Conservation (phyloP, 2,329 filamentous ascomycete genomes). For the Fusarium sp. region DNA sequence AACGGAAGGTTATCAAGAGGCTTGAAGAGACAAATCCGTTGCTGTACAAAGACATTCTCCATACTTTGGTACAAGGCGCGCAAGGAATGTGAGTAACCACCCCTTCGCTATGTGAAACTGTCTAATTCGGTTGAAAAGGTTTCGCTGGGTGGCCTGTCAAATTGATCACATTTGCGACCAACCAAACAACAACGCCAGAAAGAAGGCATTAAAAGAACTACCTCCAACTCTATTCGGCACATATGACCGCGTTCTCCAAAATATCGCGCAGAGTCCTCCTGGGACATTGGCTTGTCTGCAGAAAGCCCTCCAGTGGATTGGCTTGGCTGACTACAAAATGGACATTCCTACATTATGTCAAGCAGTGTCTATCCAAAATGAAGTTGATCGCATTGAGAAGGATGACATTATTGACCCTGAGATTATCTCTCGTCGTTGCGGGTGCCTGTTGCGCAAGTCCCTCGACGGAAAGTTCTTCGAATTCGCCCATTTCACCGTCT, state of each 20-base stretch:
- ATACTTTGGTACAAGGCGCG: neutral
- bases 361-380: constrained; percentile 16
- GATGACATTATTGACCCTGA: constrained; percentile 12
- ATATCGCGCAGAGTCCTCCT: neutral
- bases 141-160: constrained; percentile 29
- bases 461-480: constrained; percentile 14
- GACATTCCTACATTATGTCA: constrained; percentile 11
- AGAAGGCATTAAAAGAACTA: constrained; percentile 3
- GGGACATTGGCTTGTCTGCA: neutral
- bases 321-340: neutral
- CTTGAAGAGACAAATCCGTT: constrained; percentile 1
- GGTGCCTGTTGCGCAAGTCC: constrained; percentile 14
- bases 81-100: constrained; percentile 13
- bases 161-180: constrained; percentile 20
- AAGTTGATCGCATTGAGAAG: neutral
- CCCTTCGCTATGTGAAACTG: too few relatives aligned
- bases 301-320: constrained; percentile 12
- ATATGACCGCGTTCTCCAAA: constrained; percentile 14
- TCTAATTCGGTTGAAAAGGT: neutral
- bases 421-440: constrained; percentile 5
- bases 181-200: constrained; percentile 7
- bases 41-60: constrained; percentile 10
- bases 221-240: constrained; percentile 19
- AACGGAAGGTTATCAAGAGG: neutral
- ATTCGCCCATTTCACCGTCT: constrained; percentile 27